phyloP scores from a whole-genome alignment of 495 filamentous ascomycete genomes.

The Parachaetomium inaequale region DNA sequence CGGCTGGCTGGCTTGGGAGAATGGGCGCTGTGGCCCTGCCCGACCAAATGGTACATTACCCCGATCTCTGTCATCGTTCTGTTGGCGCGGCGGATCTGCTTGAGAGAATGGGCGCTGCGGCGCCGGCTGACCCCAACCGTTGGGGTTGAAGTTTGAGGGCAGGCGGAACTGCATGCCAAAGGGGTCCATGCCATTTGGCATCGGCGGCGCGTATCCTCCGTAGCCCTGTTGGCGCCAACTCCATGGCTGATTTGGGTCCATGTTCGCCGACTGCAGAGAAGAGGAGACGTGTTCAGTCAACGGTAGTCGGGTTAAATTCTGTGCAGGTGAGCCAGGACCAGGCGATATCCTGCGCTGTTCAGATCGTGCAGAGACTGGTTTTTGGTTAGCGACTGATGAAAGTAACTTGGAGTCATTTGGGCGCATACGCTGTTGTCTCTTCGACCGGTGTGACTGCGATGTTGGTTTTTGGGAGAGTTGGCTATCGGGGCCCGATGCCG shows the following conservation, averaged over 20 bases:
- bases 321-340: neutral
- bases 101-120: neutral
- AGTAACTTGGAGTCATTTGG: neutral
- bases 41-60: neutral
- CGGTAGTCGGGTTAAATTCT: neutral
- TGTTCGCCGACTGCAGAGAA: neutral
- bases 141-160: neutral
- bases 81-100: neutral
- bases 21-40: neutral
- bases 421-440: neutral
- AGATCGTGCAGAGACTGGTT: neutral
- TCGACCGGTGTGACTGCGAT: neutral
- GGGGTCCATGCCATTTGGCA: neutral
- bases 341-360: neutral
- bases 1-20: neutral
- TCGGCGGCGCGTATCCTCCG: neutral
- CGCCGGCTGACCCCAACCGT: neutral
- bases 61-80: neutral
- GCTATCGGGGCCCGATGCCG: neutral
- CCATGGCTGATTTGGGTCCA: conserved; percentile 8
- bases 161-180: conserved; percentile 6
- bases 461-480: neutral
- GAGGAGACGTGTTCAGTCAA: neutral
- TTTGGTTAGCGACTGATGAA: neutral
- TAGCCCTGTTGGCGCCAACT: neutral